Conservation (phyloP, 2,329 filamentous ascomycete genomes). For the Xylaria polymorpha region DNA sequence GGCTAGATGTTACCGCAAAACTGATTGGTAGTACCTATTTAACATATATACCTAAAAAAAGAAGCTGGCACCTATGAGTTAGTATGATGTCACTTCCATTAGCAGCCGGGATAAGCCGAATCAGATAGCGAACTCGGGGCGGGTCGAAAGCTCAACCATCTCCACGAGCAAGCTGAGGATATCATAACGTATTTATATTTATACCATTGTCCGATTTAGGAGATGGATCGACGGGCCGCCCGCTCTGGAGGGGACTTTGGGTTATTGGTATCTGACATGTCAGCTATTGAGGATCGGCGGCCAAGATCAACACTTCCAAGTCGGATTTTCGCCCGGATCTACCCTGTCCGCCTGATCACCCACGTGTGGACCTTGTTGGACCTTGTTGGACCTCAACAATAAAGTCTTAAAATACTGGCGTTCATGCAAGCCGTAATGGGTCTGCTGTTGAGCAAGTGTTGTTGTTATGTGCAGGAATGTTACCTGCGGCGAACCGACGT, state of each 20-base stretch:
- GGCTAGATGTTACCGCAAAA: too few species aligned
- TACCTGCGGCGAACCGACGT: background rate
- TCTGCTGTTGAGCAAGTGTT: background rate
- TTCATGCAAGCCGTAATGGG: background rate
- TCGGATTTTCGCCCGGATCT: slow-evolving; percentile 22
- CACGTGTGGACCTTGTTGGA: slow-evolving; percentile 7
- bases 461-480: background rate
- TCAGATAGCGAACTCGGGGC: too few species aligned
- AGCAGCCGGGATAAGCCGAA: too few species aligned
- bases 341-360: background rate
- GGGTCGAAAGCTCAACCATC: too few species aligned
- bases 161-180: background rate
- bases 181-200: slow-evolving; percentile 11
- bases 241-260: background rate
- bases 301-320: background rate
- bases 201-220: background rate
- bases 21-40: too few species aligned
- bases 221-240: background rate
- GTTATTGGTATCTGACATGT: background rate
- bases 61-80: too few species aligned
- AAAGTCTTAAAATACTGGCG: background rate
- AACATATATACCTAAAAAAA: too few species aligned
- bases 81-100: too few species aligned
- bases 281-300: slow-evolving; percentile 7
- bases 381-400: background rate